phyloP scores from a whole-genome alignment of 2,329 filamentous ascomycete genomes.

The Fusarium algeriense region DNA sequence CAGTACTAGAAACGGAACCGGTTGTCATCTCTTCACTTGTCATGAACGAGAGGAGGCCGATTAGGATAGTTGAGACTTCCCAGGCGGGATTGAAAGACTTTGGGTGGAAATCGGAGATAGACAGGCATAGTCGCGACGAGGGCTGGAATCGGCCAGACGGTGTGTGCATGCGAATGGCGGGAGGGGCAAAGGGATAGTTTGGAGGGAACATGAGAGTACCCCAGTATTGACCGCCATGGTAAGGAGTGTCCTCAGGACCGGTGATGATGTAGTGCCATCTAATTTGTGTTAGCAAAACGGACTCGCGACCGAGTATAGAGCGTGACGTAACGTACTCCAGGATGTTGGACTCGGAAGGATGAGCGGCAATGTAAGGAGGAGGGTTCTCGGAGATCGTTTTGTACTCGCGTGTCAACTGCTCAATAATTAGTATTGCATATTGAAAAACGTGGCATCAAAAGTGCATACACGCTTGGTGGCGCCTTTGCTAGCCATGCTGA shows the following conservation, averaged over 20 bases:
- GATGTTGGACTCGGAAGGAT: conserved; percentile 91
- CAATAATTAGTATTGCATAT: conserved; percentile 38
- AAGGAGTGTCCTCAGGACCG: conserved; percentile 92
- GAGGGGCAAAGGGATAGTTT: conserved; percentile 97
- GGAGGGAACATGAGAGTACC: conserved; percentile 94
- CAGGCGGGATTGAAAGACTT: conserved; percentile 98
- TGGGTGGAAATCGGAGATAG: conserved; percentile 97
- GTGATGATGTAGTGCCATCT: conserved; percentile 97
- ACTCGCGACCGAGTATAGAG: background rate
- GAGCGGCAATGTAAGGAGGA: conserved; percentile 88
- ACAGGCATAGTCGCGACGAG: conserved; percentile 90
- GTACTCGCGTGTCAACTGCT: conserved; percentile 71
- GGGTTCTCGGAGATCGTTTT: conserved; percentile 77
- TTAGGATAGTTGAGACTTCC: conserved; percentile 97
- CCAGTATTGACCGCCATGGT: conserved; percentile 97
- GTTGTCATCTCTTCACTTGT: conserved; percentile 99
- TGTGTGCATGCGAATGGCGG: conserved; percentile 98
- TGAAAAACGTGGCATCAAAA: background rate
- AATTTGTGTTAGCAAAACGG: conserved; percentile 29
- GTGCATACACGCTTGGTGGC: conserved; percentile 76
- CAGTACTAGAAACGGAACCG: conserved; percentile 82
- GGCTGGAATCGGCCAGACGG: conserved; percentile 96
- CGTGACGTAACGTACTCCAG: conserved; percentile 73
- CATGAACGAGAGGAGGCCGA: conserved; percentile 96
- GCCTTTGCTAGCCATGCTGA: conserved; percentile 76